Percentiles rank a stretch among this genome's conserved stretches.
These are phyloP conservation scores for Escovopsis sp. DNA, from an alignment of 2,329 filamentous ascomycete species.

Conservation along the genomic window DNA sequence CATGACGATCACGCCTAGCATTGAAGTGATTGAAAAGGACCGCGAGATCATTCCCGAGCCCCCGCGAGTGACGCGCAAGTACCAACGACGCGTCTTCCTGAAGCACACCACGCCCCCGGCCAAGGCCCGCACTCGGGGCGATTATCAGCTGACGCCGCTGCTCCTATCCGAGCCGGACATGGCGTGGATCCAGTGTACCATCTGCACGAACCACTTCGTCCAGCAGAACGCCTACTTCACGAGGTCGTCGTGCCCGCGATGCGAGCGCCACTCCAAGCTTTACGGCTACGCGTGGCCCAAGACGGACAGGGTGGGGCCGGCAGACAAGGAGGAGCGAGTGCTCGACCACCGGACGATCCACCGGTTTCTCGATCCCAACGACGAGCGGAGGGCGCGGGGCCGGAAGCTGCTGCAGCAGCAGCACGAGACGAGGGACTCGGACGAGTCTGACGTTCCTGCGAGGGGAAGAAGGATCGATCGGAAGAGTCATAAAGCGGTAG, in stretches of 20 bases:
- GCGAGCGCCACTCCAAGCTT: slow-evolving; percentile 87
- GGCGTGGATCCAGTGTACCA: slow-evolving; percentile 81
- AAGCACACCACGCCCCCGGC: slow-evolving; percentile 19
- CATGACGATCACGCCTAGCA: slow-evolving; percentile 12
- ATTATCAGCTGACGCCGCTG: slow-evolving; percentile 68
- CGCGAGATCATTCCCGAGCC: slow-evolving; percentile 6
- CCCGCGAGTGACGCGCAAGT: slow-evolving; percentile 17
- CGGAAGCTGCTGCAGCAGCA: slow-evolving; percentile 13
- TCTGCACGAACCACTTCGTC: slow-evolving; percentile 69
- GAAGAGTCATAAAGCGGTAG: slow-evolving; percentile 7
- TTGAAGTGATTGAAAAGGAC: slow-evolving; percentile 11
- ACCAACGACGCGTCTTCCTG: slow-evolving; percentile 18
- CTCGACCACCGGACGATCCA: slow-evolving; percentile 80
- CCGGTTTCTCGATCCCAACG: slow-evolving; percentile 59
- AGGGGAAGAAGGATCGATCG: slow-evolving; percentile 9
- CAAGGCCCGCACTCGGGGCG: slow-evolving; percentile 44
- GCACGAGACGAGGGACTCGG: slow-evolving; percentile 9
- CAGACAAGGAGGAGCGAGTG: slow-evolving; percentile 56
- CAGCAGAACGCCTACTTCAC: slow-evolving; percentile 82
- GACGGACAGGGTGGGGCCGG: slow-evolving; percentile 62
- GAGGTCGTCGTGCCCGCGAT: slow-evolving; percentile 72
- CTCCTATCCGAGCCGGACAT: slow-evolving; percentile 60
- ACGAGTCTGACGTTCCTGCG: slow-evolving; percentile 11
- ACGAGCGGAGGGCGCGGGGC: slow-evolving; percentile 44
- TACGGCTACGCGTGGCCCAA: slow-evolving; percentile 96